Evolutionary conservation across 2,329 filamentous ascomycete genomes (phyloP).

Genomic region (Coniochaeta pulveracea): DNA sequence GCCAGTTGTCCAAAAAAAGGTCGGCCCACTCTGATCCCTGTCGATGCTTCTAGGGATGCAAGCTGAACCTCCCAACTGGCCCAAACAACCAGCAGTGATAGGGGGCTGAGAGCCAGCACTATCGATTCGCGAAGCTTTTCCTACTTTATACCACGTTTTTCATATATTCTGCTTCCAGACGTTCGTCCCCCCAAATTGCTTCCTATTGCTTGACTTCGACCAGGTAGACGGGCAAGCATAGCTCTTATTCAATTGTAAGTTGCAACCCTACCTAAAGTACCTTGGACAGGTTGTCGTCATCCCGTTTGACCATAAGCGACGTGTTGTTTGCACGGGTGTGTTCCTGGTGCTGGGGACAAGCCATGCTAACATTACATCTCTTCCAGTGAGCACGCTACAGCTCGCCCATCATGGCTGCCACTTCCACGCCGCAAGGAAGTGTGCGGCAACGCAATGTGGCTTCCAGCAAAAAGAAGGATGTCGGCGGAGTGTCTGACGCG

Average conservation of each 20-base stretch:
- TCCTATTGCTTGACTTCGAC: neutral
- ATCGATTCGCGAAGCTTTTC: too few relatives aligned
- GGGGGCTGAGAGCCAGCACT: slow-evolving; percentile 3
- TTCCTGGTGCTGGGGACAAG: too few relatives aligned
- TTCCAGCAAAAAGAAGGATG: slow-evolving; percentile 36
- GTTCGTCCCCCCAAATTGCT: too few relatives aligned
- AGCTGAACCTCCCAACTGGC: neutral
- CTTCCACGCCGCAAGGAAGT: slow-evolving; percentile 41
- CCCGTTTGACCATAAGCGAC: too few relatives aligned
- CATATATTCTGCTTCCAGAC: neutral
- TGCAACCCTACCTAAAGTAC: too few relatives aligned
- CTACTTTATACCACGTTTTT: slow-evolving; percentile 3
- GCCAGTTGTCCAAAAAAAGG: slow-evolving; percentile 4
- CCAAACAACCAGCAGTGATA: slow-evolving; percentile 1
- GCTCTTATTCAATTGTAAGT: too few relatives aligned
- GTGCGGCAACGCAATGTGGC: slow-evolving; percentile 47
- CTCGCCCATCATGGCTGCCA: slow-evolving; percentile 30
- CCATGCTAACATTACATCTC: neutral
- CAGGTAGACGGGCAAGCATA: too few relatives aligned
- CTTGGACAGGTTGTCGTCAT: too few relatives aligned
- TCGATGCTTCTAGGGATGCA: slow-evolving; percentile 2
- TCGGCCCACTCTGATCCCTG: slow-evolving; percentile 1
- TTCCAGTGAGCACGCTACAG: too few relatives aligned
- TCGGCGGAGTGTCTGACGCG: slow-evolving; percentile 26
- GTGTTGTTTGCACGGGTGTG: too few relatives aligned